Evolutionary conservation across 768 basidiomycete species (phyloP), one percentile per base, ranked within the genome.

Genomic region (Tremella mesenterica): DNA sequence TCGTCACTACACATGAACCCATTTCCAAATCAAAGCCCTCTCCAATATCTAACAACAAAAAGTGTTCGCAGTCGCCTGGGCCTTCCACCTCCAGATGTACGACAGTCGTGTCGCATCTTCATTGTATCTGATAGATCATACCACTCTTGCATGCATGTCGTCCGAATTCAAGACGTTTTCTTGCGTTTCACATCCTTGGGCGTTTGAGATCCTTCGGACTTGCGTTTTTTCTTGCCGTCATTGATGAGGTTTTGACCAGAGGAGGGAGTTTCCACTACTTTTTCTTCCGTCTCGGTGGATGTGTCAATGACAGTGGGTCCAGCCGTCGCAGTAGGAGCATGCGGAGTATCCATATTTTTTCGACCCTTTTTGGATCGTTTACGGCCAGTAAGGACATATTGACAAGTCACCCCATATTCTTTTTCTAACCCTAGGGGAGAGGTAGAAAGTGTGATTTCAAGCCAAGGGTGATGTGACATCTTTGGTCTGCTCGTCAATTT

Each of bases 381-480:
- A 21, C 51, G 51, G 18, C 51, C 36, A 0, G 53, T 57, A 23
- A 61, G 10, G 26, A 58, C 41, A 53, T 63, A 61, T 30, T 69
- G 61, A 31, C 61, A 59, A 8, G 56, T 61, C 23, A 58, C 50
- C 38, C 64, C 55, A 1, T 45, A 29, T 34, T 54, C 44, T 28
- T 54, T 50, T 25, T 68, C 66, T 25, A 62, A 38, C 3, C 61
- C 66, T 21, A 70, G 45, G 4, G 65, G 64, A 13, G 44, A 41
- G 16, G 62, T 60, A 1, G 61, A 65, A 0, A 70, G 48, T 4
- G 64, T 67, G 29, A 70, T 57, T 39, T 60, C 47, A 20, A 70
- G 56, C 52, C 58, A 70, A 13, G 69, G 69, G 23, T 57, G 58
- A 51, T 70, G 69, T 2, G 50, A 57, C 69, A 70, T 67, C 44